Evolutionary conservation across 2,329 filamentous ascomycete species (phyloP).

Genomic region (Huntiella bhutanensis): DNA sequence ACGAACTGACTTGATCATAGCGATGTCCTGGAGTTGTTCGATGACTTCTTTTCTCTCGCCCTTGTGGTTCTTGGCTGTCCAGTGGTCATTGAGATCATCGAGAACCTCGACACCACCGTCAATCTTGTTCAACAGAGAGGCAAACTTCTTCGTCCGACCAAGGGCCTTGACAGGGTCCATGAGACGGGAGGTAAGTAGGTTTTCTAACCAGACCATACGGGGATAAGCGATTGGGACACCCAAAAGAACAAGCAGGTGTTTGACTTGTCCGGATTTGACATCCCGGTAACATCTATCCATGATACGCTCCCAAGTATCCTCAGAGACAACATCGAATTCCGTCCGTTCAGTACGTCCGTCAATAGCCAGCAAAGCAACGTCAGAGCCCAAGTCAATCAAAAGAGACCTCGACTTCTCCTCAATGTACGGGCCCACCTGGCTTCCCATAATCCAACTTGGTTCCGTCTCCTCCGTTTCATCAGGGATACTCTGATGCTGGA

Average conservation of each 20-base stretch:
- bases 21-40: slow-evolving; percentile 80
- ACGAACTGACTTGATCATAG: slow-evolving; percentile 78
- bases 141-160: slow-evolving; percentile 62
- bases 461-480: slow-evolving; percentile 68
- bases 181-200: slow-evolving; percentile 54
- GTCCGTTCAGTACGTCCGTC: slow-evolving; percentile 86
- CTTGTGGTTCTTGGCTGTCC: slow-evolving; percentile 93
- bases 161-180: slow-evolving; percentile 84
- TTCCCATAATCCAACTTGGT: slow-evolving; percentile 77
- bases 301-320: slow-evolving; percentile 68
- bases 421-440: slow-evolving; percentile 73
- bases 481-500: slow-evolving; percentile 81
- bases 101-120: slow-evolving; percentile 83
- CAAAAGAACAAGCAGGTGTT: slow-evolving; percentile 74
- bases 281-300: slow-evolving; percentile 74
- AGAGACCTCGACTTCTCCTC: slow-evolving; percentile 66
- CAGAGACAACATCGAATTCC: slow-evolving; percentile 58
- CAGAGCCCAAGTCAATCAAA: slow-evolving; percentile 65
- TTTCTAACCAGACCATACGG: slow-evolving; percentile 51
- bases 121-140: slow-evolving; percentile 67
- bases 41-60: slow-evolving; percentile 71
- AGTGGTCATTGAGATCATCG: slow-evolving; percentile 88
- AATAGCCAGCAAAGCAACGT: slow-evolving; percentile 65
- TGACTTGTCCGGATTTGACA: slow-evolving; percentile 64
- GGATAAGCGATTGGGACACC: slow-evolving; percentile 74